These are phyloP conservation scores for Butyriboletus loyo DNA, from an alignment of 768 basidiomycete genomes.

Conservation along the genomic window DNA sequence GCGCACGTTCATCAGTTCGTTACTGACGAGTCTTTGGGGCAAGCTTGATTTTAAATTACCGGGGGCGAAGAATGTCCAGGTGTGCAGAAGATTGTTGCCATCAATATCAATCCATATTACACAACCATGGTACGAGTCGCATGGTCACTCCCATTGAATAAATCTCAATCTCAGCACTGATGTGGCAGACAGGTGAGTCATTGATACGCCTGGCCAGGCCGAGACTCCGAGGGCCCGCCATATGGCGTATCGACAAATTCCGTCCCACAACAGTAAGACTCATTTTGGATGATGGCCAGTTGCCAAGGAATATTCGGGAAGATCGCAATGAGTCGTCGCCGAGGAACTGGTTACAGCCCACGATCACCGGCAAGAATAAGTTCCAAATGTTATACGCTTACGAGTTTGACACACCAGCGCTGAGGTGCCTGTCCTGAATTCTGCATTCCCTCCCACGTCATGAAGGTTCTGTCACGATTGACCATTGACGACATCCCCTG, in stretches of 20 bases:
- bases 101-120: not conserved
- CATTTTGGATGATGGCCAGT: not conserved
- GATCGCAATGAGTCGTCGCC: not conserved
- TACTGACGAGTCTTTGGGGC: not conserved
- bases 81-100: not conserved
- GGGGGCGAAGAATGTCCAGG: not conserved
- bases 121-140: not conserved
- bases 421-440: not conserved
- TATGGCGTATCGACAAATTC: not conserved
- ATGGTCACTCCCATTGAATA: not conserved
- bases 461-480: not conserved
- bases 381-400: not conserved
- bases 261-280: not conserved
- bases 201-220: not conserved
- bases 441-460: not conserved
- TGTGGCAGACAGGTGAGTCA: not conserved
- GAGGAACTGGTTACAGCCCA: not conserved
- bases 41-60: not conserved
- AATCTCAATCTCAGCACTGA: not conserved
- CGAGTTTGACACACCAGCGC: not conserved
- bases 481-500: not conserved
- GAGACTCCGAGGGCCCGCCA: not conserved
- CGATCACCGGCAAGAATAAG: not conserved
- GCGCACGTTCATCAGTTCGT: not conserved
- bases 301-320: not conserved